phyloP scores from a whole-genome alignment of 768 basidiomycete genomes.

The Mycena maculata region DNA sequence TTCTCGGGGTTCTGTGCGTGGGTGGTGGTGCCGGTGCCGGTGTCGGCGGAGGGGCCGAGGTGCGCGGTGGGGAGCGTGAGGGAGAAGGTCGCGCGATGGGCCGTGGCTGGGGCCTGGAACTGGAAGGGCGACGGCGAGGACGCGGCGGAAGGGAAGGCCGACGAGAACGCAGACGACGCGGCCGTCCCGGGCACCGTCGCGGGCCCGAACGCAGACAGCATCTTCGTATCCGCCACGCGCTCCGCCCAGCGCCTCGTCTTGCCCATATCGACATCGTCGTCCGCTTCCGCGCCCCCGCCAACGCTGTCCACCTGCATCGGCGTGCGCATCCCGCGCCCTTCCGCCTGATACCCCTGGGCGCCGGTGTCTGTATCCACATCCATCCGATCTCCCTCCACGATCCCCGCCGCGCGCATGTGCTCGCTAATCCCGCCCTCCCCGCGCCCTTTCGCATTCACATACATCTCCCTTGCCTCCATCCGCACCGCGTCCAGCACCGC shows the following conservation, averaged over 20 bases:
- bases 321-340: constrained; percentile 27
- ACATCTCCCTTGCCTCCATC: constrained; percentile 60
- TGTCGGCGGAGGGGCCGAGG: neutral
- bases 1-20: neutral
- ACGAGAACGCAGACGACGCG: neutral
- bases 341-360: too few species aligned
- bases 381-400: constrained; percentile 15
- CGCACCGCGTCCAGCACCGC: constrained; percentile 83
- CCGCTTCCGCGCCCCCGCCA: neutral
- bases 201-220: constrained; percentile 20
- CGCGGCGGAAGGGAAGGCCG: neutral
- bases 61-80: constrained; percentile 18
- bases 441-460: neutral
- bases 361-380: constrained; percentile 26
- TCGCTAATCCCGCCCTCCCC: constrained; percentile 14
- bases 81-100: constrained; percentile 19
- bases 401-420: neutral
- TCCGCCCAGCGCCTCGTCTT: constrained; percentile 31
- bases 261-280: constrained; percentile 9
- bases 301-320: constrained; percentile 29
- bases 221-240: constrained; percentile 30
- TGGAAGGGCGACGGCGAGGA: constrained; percentile 22
- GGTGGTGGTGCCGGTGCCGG: neutral
- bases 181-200: constrained; percentile 13
- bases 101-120: constrained; percentile 14